Evolutionary conservation across 768 basidiomycete genomes (phyloP), one percentile per base, ranked within the genome.

Genomic region (Amanita muscaria): DNA sequence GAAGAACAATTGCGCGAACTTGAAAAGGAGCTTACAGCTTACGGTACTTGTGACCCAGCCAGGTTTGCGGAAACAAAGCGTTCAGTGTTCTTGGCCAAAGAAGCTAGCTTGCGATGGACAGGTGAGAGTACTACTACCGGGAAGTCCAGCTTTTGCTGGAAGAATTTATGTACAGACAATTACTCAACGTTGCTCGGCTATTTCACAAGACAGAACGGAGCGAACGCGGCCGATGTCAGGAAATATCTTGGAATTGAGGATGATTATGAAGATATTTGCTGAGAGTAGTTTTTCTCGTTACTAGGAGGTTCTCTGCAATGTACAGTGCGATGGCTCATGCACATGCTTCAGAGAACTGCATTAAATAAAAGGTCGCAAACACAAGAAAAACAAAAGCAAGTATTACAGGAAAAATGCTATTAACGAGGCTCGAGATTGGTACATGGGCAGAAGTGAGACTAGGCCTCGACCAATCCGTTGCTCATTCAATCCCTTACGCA

Each of bases 91-190:
- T 68, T 92, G 11, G 88, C 86, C 3, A 87, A 83, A 49, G 89
- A 94, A 57, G 90, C 88, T 10, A 77, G 83, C 10, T 58, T 82
- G 18, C 79, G 88, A 11, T 92, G 90, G 87, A 97, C 92, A 27
- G 92, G 92, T 93, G 51, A 46, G 79, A 62, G 9, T 4, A 3
- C 24, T 11, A 16, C 32, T 18, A 22, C 18, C 23, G 14, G 12
- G 15, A 24, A 7, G 8, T 5, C 19, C 24, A 38, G 25, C 29
- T n/a, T 11, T 30, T 24, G 25, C 24, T 14, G 19, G 15, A 15
- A 14, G 8, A n/a, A n/a, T n/a, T n/a, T 4, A 9, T 34, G 19
- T 16, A 32, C 55, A 86, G 85, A 88, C 51, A 86, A 88, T 53
- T 87, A 83, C 59, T 64, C 73, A 31, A 70, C 79, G 38, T 65